Base-by-base conservation (phyloP, 2,329 filamentous ascomycete species). In the Neofusicoccum sp. region DNA sequence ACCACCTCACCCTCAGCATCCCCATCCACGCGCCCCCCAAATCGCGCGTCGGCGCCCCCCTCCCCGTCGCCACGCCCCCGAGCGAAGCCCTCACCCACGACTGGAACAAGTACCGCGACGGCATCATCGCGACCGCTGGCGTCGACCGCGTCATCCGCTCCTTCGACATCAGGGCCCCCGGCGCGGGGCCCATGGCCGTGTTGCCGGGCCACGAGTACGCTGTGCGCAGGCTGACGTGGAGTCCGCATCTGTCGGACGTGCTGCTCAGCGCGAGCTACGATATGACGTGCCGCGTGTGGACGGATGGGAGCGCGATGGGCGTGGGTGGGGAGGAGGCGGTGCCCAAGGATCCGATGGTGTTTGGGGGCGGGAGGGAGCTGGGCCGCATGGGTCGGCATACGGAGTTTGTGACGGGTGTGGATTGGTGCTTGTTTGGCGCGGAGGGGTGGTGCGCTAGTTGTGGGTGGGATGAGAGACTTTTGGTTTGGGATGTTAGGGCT, bases 41-140 rank as follows among this genome's bases (percentile, higher is more conserved):
- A 14, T 76, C 79, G 9, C 77, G 78, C n/a, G 73, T 77, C 61
- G 79, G 76, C 6, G 71, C 74, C 7, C 70, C 74, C 4, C 72
- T 75, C 1, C 67, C 73, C 0, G 73, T 74, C 7, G 73, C 74
- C 1, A 73, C 81, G 7, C 80, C 86, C n/a, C 91, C 92, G 0
- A 83, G 86, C 8, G 95, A 99, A 79, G 86, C 91, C 38, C 83
- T 99, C 33, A 96, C 93, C 0, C 95, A 98, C 76, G 95, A 99
- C 75, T 99, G 95, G 95, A 99, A 99, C 79, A 99, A 99, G 76
- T 99, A 99, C 77, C 85, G 89, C 40, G 86, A 92, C 66, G 89
- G 87, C 0, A 81, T 97, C 28, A 80, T 99, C 59, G 95, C 95
- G 0, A 91, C 91, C 0, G 95, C 86, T 1, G 93, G 95, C 59